These are phyloP conservation scores for Acer saccharum DNA, from an alignment of 345 rosid genomes.

Conservation along the genomic window DNA sequence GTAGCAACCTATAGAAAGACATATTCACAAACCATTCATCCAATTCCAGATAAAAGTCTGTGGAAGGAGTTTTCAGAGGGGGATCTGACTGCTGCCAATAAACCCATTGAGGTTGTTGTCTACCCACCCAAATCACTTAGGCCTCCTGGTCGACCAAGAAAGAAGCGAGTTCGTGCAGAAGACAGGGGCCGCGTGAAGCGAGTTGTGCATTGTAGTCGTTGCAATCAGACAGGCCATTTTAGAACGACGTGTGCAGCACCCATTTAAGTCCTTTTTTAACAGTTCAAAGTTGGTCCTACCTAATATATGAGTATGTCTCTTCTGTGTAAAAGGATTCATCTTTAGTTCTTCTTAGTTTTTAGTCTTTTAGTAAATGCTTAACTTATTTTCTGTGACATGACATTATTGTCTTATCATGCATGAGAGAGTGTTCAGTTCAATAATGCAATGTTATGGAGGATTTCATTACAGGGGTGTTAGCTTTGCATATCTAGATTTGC, in stretches of 20 bases:
- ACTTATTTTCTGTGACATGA: constrained; percentile 4
- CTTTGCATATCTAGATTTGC: neutral
- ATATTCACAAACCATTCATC: constrained; percentile 94
- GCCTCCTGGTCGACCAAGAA: constrained; percentile 94
- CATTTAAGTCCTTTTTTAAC: constrained; percentile 42
- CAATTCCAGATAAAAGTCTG: constrained; percentile 87
- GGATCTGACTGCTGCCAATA: constrained; percentile 48
- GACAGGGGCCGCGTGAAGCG: constrained; percentile 89
- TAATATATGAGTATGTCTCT: constrained; percentile 15
- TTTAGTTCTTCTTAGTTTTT: constrained; percentile 17
- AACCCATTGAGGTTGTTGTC: constrained; percentile 49
- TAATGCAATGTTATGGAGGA: constrained; percentile 13
- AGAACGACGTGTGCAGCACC: constrained; percentile 99
- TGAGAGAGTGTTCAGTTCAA: constrained; percentile 3
- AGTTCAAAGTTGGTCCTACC: constrained; percentile 2
- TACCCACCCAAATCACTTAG: constrained; percentile 88
- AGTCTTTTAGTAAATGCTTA: constrained; percentile 26
- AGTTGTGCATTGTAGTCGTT: constrained; percentile 96
- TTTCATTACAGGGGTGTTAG: constrained; percentile 1
- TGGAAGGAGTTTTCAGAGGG: constrained; percentile 86
- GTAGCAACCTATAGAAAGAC: constrained; percentile 93
- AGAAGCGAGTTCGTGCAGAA: constrained; percentile 91
- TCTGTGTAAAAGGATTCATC: constrained; percentile 30
- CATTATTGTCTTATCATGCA: constrained; percentile 7
- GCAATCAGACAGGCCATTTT: constrained; percentile 98